Percentiles rank a stretch among this genome's conserved stretches.
Conservation (phyloP, 257 asterid species). For the Rehmannia glutinosa region DNA sequence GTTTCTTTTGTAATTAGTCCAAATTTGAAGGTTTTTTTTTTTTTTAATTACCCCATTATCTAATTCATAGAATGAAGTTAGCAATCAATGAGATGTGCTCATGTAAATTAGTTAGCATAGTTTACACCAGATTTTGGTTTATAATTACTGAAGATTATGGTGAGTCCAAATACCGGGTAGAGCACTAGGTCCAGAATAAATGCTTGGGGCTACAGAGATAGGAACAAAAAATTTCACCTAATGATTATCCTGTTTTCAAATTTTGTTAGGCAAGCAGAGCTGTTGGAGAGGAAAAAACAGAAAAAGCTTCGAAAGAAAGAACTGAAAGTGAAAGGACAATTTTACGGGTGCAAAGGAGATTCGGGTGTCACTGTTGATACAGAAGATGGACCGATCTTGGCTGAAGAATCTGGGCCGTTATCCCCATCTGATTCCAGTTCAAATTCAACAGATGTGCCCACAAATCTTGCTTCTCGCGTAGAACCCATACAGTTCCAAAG, state of each 20-base stretch:
- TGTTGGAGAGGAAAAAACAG: constrained; percentile 70
- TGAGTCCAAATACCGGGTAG: too few species aligned
- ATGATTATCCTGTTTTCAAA: constrained; percentile 18
- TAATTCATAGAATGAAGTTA: too few species aligned
- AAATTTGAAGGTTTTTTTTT: too few species aligned
- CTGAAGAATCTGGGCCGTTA: constrained; percentile 43
- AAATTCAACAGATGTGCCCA: constrained; percentile 28
- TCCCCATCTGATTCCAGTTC: constrained; percentile 41
- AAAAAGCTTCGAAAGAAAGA: constrained; percentile 82
- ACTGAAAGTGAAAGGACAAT: constrained; percentile 61
- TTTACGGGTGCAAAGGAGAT: constrained; percentile 25
- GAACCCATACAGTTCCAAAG: constrained; percentile 36
- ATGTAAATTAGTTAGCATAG: neutral
- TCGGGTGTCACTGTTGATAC: constrained; percentile 31
- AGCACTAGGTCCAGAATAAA: too few species aligned
- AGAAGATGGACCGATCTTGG: constrained; percentile 33
- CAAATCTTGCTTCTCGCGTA: constrained; percentile 25
- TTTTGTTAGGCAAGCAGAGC: constrained; percentile 54
- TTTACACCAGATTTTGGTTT: neutral
- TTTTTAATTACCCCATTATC: too few species aligned
- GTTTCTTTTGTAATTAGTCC: too few species aligned
- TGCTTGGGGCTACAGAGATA: neutral
- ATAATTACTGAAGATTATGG: neutral
- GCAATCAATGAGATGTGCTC: neutral
- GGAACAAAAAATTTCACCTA: neutral